Base-by-base conservation (phyloP, 176 grass and related monocot genomes). In the Raddia distichophylla region DNA sequence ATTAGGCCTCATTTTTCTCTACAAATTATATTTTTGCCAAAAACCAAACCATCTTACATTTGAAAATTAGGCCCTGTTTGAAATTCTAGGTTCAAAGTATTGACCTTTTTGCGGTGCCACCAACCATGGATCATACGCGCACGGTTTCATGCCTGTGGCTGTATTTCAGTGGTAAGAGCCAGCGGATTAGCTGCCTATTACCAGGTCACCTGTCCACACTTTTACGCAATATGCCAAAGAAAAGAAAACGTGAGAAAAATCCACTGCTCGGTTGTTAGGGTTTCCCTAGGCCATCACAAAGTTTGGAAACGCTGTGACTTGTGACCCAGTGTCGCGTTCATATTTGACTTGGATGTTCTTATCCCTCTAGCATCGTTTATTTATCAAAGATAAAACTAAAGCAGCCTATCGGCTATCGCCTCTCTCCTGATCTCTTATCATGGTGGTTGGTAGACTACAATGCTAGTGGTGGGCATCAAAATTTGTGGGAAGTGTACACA, bases 321-420 rank as follows among this genome's bases (percentile, higher is more conserved):
- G 27, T 10, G 32, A 47, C 37, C 49, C 32, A 64, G 47, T 40
- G 64, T 7, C 14, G 87, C 77, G 15, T 58, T 27, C 65, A 71
- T 76, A 44, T 64, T 76, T 89, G 82, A 89, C 82, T 50, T 32
- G 22, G 2, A 27, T 15, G 22, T 43, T 49, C 65, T 83, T 82
- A 9, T 83, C 67, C 67, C 50, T 43, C 10, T 78, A 17, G n/a
- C 50, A 7, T 63, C 47, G 16, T 69, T 79, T 74, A 27, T 85
- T 85, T 89, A 85, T 85, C 82, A 81, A 81, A 76, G 32, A 27
- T 64, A 81, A 81, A 80, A 75, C 65, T 77, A 85, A 85, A 85
- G 54, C 50, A 77, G 60, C 83, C 72, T 82, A 85, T 89, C 87
- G 60, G 78, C 72, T 82, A 85, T 89, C 87, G 51, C 27, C 44